Percentiles rank a stretch among this genome's conserved stretches.
These are phyloP conservation scores for Populus hybrid DNA, from an alignment of 441 rosid species.

Conservation along the genomic window DNA sequence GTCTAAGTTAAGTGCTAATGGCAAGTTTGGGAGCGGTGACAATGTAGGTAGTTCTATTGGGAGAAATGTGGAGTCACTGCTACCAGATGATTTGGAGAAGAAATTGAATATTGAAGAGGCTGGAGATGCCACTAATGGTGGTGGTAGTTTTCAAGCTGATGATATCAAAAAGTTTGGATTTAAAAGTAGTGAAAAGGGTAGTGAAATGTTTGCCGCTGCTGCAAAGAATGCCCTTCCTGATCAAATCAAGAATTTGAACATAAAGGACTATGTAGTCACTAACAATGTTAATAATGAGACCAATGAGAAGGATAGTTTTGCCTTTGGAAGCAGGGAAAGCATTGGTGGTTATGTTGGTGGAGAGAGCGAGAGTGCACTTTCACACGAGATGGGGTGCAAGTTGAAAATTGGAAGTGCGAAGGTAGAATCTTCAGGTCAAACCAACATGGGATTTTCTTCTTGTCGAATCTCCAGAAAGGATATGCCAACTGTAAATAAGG, in stretches of 20 bases:
- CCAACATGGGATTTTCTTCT: slow-evolving; percentile 29
- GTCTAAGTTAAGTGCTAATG: slow-evolving; percentile 20
- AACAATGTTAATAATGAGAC: slow-evolving; percentile 16
- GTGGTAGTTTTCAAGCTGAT: not conserved
- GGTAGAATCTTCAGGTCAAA: slow-evolving; percentile 31
- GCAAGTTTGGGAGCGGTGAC: slow-evolving; percentile 19
- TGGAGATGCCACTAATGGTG: slow-evolving; percentile 14
- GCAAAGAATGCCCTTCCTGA: slow-evolving; percentile 34
- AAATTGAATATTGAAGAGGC: slow-evolving; percentile 42
- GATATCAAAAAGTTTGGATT: slow-evolving; percentile 14
- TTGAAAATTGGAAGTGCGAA: slow-evolving; percentile 39
- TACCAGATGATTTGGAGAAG: slow-evolving; percentile 46
- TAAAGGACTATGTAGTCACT: slow-evolving; percentile 34
- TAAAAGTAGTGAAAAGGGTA: slow-evolving; percentile 16
- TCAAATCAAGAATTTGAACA: slow-evolving; percentile 47
- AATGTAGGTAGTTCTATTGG: slow-evolving; percentile 19
- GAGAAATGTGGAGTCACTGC: slow-evolving; percentile 32
- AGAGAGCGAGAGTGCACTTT: slow-evolving; percentile 42
- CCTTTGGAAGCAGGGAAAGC: slow-evolving; percentile 25
- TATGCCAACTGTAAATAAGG: slow-evolving; percentile 25
- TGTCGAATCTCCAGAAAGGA: slow-evolving; percentile 15
- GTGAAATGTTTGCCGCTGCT: slow-evolving; percentile 26
- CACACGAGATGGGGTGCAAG: slow-evolving; percentile 55
- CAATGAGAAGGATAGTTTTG: slow-evolving; percentile 19
- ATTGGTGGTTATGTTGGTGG: slow-evolving; percentile 24